Base-by-base conservation (phyloP, 345 rosid genomes). In the Ceriops zippeliana region DNA sequence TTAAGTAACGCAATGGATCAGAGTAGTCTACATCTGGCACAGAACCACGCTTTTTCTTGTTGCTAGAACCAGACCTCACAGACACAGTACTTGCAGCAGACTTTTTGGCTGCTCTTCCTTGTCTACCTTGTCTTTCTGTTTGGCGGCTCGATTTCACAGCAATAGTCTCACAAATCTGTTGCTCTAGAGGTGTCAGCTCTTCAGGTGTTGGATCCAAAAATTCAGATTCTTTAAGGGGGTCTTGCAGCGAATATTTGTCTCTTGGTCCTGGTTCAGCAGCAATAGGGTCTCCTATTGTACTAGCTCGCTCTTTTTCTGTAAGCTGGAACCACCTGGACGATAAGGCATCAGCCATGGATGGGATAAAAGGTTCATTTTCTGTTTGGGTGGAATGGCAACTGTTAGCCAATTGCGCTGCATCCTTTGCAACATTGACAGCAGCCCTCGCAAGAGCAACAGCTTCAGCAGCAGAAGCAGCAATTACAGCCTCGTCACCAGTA, bases 401-500 rank as follows among this genome's bases (percentile, higher is more conserved):
- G 66, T 81, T 77, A 62, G 69, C 77, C 81, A 88, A 68, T 59
- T 80, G 70, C 13, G 83, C 88, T 9, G 90, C 97, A 77, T 91
- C 97, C 81, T 87, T 90, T 0, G 97, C 96, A 78, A 89, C 79
- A 81, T 85, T 86, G 75, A 85, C 83, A 63, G 99, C 97, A 38
- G 96, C 91, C 75, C 89, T 86, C 60, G 96, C 97, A 77, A 95
- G 97, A 73, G 93, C 81, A 60, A 95, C 81, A 26, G 96, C 99
- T 85, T 95, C 97, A 37, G 95, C 89, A 34, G 84, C 85, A 76
- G 88, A 83, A 37, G 95, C 89, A 34, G 84, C 85, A 76, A 90
- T 84, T 67, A 91, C 80, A 64, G 96, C 96, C 72, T 95, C 97
- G 73, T 95, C 96, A 59, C 88, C 76, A 26, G 89, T 79, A 61